Percentiles rank a stretch among this genome's conserved stretches.
Evolutionary conservation across 75 land plant species (phyloP).

Genomic region (Sequoia sempervirens): DNA sequence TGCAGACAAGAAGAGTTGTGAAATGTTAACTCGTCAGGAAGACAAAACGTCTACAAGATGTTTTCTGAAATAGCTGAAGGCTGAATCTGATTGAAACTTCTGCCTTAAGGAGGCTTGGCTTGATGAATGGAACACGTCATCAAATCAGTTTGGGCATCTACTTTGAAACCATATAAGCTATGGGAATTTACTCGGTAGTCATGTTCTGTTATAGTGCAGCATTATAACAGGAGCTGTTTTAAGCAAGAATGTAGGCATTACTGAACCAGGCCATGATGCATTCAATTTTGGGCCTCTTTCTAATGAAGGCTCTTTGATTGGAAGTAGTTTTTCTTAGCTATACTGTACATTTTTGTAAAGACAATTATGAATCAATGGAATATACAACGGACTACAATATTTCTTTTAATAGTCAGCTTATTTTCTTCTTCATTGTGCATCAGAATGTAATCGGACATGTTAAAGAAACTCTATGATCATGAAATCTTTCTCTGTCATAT

Average conservation of each 20-base stretch:
- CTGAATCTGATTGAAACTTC: not conserved
- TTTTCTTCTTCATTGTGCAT: no score
- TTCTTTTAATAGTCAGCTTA: no score
- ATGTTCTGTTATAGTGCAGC: no score
- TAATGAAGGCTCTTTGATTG: not conserved
- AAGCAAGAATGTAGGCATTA: not conserved
- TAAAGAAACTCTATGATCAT: no score
- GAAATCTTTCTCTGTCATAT: no score
- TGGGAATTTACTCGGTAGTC: not conserved
- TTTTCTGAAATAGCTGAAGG: no score
- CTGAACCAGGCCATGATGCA: not conserved
- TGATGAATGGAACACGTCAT: not conserved
- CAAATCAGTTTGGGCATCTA: not conserved
- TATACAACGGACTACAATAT: not conserved
- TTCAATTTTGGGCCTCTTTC: not conserved
- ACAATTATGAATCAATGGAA: not conserved
- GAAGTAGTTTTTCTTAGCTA: not conserved
- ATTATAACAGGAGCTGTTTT: no score
- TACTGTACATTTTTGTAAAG: not conserved
- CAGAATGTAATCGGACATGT: no score
- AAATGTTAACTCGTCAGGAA: no score
- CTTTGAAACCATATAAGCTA: not conserved
- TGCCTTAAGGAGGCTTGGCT: not conserved
- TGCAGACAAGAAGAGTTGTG: no score
- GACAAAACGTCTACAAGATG: no score